These are phyloP conservation scores for Penicillium lagena DNA, from an alignment of 495 filamentous ascomycete genomes.

Conservation along the genomic window DNA sequence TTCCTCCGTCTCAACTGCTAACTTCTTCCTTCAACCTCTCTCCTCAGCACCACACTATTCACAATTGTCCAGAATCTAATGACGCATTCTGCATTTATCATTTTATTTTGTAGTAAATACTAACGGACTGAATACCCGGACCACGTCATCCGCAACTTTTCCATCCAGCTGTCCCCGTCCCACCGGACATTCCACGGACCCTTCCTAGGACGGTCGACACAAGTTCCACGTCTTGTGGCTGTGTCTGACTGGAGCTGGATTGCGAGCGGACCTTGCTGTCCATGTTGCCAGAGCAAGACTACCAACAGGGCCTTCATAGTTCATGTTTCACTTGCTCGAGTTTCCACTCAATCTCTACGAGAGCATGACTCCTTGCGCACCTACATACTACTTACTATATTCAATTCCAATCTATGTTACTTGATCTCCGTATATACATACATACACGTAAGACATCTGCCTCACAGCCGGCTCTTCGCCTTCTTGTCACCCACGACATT, in stretches of 20 bases:
- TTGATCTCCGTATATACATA: not conserved
- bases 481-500: slow-evolving; percentile 64
- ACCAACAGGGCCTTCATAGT: slow-evolving; percentile 44
- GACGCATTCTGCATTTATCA: slow-evolving; percentile 2
- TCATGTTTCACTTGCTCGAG: slow-evolving; percentile 37
- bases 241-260: slow-evolving; percentile 43
- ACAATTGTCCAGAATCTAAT: slow-evolving; percentile 5
- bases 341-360: slow-evolving; percentile 18
- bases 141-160: slow-evolving; percentile 20
- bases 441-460: not conserved
- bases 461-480: slow-evolving; percentile 46
- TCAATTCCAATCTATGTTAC: not conserved
- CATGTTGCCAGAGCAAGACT: slow-evolving; percentile 35
- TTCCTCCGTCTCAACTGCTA: not conserved
- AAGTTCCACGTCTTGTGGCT: slow-evolving; percentile 40
- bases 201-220: slow-evolving; percentile 36
- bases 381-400: slow-evolving; percentile 20
- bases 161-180: slow-evolving; percentile 39
- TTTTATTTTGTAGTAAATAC: not conserved
- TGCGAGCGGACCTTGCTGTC: slow-evolving; percentile 10
- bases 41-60: not conserved
- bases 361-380: slow-evolving; percentile 50
- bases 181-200: slow-evolving; percentile 21
- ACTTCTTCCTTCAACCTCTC: not conserved
- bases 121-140: too few relatives aligned